phyloP scores from a whole-genome alignment of 2,329 filamentous ascomycete genomes.

The Capronia coronata region DNA sequence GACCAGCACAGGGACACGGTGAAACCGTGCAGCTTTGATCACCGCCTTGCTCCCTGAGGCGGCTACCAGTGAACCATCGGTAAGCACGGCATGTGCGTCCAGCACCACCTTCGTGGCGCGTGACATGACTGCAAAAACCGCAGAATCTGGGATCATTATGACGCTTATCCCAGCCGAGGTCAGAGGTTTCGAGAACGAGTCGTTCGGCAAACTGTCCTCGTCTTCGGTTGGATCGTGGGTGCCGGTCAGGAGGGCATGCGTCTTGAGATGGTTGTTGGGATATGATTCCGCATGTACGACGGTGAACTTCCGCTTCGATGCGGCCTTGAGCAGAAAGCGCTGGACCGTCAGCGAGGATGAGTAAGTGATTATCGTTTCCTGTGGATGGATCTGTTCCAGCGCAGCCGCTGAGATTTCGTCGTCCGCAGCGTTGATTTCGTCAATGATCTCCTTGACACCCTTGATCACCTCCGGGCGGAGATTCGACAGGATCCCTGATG shows the following conservation, averaged over 20 bases:
- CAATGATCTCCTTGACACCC: slow-evolving; percentile 90
- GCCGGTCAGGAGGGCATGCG: slow-evolving; percentile 58
- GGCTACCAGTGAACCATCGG: slow-evolving; percentile 79
- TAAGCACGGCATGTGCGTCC: slow-evolving; percentile 76
- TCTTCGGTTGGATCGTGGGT: slow-evolving; percentile 34
- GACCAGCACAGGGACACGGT: slow-evolving; percentile 78
- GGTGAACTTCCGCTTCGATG: slow-evolving; percentile 84
- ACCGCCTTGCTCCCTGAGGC: slow-evolving; percentile 78
- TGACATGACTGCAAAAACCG: slow-evolving; percentile 89
- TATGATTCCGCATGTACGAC: slow-evolving; percentile 73
- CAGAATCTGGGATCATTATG: slow-evolving; percentile 75
- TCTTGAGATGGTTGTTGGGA: slow-evolving; percentile 60
- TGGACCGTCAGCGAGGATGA: slow-evolving; percentile 81
- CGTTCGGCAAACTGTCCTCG: slow-evolving; percentile 39
- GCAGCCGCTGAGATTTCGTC: slow-evolving; percentile 86
- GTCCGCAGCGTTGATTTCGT: slow-evolving; percentile 87
- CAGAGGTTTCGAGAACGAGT: slow-evolving; percentile 68
- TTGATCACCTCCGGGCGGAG: slow-evolving; percentile 86
- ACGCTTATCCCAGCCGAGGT: slow-evolving; percentile 71
- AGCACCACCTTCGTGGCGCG: slow-evolving; percentile 93
- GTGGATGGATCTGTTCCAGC: slow-evolving; percentile 85
- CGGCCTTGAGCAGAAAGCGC: slow-evolving; percentile 80
- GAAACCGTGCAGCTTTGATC: slow-evolving; percentile 74
- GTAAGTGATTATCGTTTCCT: slow-evolving; percentile 86
- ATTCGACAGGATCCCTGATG: slow-evolving; percentile 47